Conservation (phyloP, 805 yeast species). For the Tetrapisispora pingtungensis region DNA sequence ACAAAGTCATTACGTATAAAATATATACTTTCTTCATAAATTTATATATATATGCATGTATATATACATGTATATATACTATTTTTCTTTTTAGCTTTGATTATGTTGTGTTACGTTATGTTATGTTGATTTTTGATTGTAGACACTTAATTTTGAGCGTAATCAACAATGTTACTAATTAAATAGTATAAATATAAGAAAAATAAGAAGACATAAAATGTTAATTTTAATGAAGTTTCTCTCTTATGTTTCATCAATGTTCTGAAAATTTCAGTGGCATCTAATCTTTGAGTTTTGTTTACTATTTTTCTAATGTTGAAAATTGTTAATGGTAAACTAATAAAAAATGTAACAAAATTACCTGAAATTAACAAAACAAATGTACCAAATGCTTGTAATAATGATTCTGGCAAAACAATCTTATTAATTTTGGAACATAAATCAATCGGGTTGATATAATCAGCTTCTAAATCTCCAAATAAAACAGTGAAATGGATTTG, state of each 20-base stretch:
- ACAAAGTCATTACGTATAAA: neutral
- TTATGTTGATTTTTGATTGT: too few relatives aligned
- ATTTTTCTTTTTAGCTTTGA: too few relatives aligned
- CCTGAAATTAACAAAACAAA: slow-evolving; percentile 68
- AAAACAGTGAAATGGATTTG: slow-evolving; percentile 92
- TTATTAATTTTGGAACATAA: slow-evolving; percentile 85
- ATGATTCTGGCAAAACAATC: slow-evolving; percentile 83
- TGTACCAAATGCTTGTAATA: slow-evolving; percentile 61
- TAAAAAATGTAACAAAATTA: slow-evolving; percentile 76
- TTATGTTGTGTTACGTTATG: too few relatives aligned
- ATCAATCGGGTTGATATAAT: slow-evolving; percentile 93
- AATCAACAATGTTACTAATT: slow-evolving; percentile 82
- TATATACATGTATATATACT: neutral
- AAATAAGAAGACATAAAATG: slow-evolving; percentile 81
- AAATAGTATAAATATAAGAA: slow-evolving; percentile 89
- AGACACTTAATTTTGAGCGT: slow-evolving; percentile 12
- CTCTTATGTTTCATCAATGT: slow-evolving; percentile 85
- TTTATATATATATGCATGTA: neutral
- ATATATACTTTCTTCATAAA: neutral
- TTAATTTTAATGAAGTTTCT: slow-evolving; percentile 80
- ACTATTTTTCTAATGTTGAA: slow-evolving; percentile 71
- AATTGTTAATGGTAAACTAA: slow-evolving; percentile 73
- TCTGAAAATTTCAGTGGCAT: slow-evolving; percentile 93
- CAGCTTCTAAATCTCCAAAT: slow-evolving; percentile 89
- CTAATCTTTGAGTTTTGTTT: slow-evolving; percentile 73